Evolutionary conservation across 1,284 basidiomycete genomes (phyloP).

Genomic region (Leccinum subrobustum): DNA sequence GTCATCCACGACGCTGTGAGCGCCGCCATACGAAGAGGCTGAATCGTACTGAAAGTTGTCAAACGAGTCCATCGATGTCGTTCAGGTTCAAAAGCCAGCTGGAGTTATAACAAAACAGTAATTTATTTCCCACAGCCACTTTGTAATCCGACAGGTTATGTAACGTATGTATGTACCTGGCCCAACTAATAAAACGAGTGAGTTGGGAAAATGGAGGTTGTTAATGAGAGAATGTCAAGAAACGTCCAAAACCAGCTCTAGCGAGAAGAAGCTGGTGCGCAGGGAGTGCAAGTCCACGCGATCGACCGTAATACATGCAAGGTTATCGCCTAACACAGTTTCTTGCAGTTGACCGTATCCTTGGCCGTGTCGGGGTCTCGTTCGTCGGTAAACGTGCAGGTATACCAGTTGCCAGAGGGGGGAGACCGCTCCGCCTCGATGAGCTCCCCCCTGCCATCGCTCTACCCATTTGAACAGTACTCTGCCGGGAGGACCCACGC

Average conservation of each 20-base stretch:
- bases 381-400: conserved; percentile 41
- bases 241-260: conserved; percentile 12
- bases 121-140: conserved; percentile 33
- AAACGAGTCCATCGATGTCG: conserved; percentile 71
- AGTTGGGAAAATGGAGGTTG: conserved; percentile 5
- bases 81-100: conserved; percentile 17
- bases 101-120: conserved; percentile 16
- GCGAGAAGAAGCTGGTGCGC: not conserved
- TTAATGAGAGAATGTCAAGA: conserved; percentile 15
- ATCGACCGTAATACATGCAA: not conserved
- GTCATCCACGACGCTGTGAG: conserved; percentile 75
- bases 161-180: conserved; percentile 1
- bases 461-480: conserved; percentile 16
- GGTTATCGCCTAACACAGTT: conserved; percentile 27
- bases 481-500: conserved; percentile 25
- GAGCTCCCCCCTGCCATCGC: conserved; percentile 18
- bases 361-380: conserved; percentile 64
- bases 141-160: conserved; percentile 14
- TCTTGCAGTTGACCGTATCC: conserved; percentile 36
- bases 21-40: conserved; percentile 74
- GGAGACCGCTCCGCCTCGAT: conserved; percentile 23
- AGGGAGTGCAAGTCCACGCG: not conserved
- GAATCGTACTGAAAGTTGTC: conserved; percentile 86
- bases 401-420: conserved; percentile 25
- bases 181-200: conserved; percentile 15